A percentile compares a stretch with the other conserved stretches of the same genome.
These are phyloP conservation scores for Melampsora americana DNA, from an alignment of 1,284 basidiomycete genomes.

Conservation along the genomic window DNA sequence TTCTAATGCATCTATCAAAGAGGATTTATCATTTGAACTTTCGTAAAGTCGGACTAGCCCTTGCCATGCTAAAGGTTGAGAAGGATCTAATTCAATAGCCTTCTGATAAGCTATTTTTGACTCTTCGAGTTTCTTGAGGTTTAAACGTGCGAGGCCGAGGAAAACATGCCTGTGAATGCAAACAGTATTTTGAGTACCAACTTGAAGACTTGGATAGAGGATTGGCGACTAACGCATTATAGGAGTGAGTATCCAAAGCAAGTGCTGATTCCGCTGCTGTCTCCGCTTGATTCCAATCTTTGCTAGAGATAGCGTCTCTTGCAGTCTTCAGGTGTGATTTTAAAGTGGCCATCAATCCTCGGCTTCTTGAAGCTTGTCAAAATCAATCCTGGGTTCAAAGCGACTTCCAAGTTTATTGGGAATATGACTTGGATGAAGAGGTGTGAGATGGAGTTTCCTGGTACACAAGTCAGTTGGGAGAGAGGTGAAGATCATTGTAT, in stretches of 20 bases:
- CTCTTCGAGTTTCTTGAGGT: conserved; percentile 18
- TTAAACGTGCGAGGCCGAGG: conserved; percentile 30
- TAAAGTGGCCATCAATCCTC: conserved; percentile 21
- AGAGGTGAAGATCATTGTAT: too few relatives aligned
- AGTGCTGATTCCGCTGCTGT: conserved; percentile 15
- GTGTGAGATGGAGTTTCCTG: too few relatives aligned
- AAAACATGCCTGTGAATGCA: conserved; percentile 28
- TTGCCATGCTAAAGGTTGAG: conserved; percentile 40
- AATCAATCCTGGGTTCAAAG: too few relatives aligned
- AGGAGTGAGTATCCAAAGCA: conserved; percentile 13
- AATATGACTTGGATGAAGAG: too few relatives aligned
- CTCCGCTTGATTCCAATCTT: conserved; percentile 30
- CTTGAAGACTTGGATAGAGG: neutral
- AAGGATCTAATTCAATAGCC: conserved; percentile 28
- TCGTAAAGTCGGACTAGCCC: conserved; percentile 27
- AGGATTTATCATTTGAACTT: conserved; percentile 13
- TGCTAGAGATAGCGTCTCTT: conserved; percentile 22
- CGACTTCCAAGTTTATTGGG: too few relatives aligned
- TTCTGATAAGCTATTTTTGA: conserved; percentile 30
- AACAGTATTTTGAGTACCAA: neutral
- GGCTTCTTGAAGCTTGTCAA: too few relatives aligned
- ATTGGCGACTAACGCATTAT: conserved; percentile 21
- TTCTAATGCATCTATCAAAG: conserved; percentile 9
- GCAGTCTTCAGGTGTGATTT: conserved; percentile 33
- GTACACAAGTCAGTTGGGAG: too few relatives aligned